Conservation (phyloP, 1,139 yeast genomes). For the Yamadazyma diddensiae region DNA sequence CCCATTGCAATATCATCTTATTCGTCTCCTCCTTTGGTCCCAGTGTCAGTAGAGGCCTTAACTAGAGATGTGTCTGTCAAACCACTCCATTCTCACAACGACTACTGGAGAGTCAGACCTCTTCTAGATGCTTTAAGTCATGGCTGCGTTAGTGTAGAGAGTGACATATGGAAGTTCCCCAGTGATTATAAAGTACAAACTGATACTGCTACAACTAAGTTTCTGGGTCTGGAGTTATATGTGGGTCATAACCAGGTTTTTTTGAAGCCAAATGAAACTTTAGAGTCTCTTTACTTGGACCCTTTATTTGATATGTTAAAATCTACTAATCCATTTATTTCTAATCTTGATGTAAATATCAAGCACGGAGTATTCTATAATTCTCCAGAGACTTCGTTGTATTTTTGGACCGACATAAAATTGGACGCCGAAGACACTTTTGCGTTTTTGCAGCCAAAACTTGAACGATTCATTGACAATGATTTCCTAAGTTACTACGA, state of each 20-base stretch:
- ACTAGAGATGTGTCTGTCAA: conserved; percentile 50
- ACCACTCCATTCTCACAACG: conserved; percentile 71
- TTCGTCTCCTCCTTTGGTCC: not conserved
- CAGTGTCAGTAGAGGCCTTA: conserved; percentile 28
- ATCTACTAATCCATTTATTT: conserved; percentile 33
- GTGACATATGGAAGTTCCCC: conserved; percentile 63
- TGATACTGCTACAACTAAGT: conserved; percentile 17
- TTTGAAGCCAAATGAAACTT: conserved; percentile 42
- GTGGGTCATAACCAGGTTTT: conserved; percentile 64
- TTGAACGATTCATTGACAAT: conserved; percentile 31
- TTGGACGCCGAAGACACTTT: conserved; percentile 35
- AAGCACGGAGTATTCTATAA: conserved; percentile 37
- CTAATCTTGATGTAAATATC: conserved; percentile 6
- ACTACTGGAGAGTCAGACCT: conserved; percentile 67
- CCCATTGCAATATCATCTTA: not conserved
- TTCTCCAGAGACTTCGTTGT: conserved; percentile 37
- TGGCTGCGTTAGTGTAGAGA: conserved; percentile 66
- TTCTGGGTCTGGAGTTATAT: conserved; percentile 41
- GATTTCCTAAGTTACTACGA: conserved; percentile 36
- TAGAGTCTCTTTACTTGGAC: conserved; percentile 51
- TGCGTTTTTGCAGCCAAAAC: conserved; percentile 24
- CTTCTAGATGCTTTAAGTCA: conserved; percentile 57
- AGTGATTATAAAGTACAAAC: conserved; percentile 24
- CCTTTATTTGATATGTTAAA: conserved; percentile 50
- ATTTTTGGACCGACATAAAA: conserved; percentile 44